A percentile compares a stretch with the other conserved stretches of the same genome.
Conservation (phyloP, 1,284 basidiomycete genomes). For the Laetiporus sulphureus region DNA sequence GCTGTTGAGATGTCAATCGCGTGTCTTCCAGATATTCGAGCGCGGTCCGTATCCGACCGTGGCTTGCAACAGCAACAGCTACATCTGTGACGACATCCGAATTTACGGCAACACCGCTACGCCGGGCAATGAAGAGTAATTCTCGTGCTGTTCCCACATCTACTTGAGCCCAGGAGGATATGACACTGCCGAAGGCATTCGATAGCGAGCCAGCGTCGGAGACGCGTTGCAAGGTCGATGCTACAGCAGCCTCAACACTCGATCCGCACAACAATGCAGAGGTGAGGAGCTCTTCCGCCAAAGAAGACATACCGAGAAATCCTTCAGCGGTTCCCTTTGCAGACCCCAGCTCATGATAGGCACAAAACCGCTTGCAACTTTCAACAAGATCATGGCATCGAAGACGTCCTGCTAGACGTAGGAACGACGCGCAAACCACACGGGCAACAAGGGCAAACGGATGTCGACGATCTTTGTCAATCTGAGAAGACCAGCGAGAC, state of each 20-base stretch:
- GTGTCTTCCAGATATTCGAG: slow-evolving; percentile 7
- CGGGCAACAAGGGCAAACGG: slow-evolving; percentile 25
- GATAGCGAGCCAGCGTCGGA: slow-evolving; percentile 7
- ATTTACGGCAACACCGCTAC: slow-evolving; percentile 8
- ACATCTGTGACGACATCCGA: slow-evolving; percentile 6
- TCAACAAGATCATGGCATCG: too few relatives aligned
- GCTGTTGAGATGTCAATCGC: slow-evolving; percentile 10
- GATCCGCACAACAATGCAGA: slow-evolving; percentile 11
- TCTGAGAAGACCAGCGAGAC: slow-evolving; percentile 30
- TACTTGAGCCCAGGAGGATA: slow-evolving; percentile 5
- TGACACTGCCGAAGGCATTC: slow-evolving; percentile 7
- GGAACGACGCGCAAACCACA: slow-evolving; percentile 37
- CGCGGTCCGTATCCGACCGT: slow-evolving; percentile 5
- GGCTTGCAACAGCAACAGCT: slow-evolving; percentile 8
- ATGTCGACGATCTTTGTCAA: slow-evolving; percentile 13
- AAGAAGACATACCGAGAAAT: slow-evolving; percentile 4
- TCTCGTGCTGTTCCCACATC: slow-evolving; percentile 13
- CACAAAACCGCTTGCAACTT: too few relatives aligned
- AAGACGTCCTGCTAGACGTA: slow-evolving; percentile 38
- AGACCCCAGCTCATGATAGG: too few relatives aligned
- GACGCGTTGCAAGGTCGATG: slow-evolving; percentile 10
- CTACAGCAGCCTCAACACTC: slow-evolving; percentile 13
- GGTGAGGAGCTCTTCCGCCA: slow-evolving; percentile 15
- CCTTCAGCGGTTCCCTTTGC: too few relatives aligned
- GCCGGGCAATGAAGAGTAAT: slow-evolving; percentile 9